phyloP scores from a whole-genome alignment of 148 eudicot genomes.

The Diospyros lotus region DNA sequence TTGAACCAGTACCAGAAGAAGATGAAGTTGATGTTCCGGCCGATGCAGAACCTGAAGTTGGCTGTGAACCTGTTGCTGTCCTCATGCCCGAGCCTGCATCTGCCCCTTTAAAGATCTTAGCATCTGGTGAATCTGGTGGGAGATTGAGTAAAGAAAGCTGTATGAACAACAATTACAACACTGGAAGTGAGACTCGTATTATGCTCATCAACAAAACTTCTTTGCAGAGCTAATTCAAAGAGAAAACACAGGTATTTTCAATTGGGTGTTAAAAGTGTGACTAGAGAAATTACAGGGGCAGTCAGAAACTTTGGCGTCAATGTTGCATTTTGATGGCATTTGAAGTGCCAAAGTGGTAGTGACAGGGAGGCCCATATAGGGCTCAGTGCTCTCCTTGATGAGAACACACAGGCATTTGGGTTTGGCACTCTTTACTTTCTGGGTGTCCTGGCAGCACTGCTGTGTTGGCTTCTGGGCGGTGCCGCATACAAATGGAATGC shows the following conservation, averaged over 20 bases:
- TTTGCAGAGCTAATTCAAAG: not conserved
- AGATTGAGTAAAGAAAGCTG: conserved; percentile 40
- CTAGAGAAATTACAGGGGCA: conserved; percentile 29
- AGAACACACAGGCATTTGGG: conserved; percentile 44
- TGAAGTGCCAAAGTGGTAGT: conserved; percentile 42
- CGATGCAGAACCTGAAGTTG: conserved; percentile 15
- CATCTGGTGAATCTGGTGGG: conserved; percentile 40
- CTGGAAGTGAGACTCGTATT: not conserved
- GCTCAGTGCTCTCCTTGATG: conserved; percentile 40
- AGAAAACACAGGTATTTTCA: not conserved
- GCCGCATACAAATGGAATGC: conserved; percentile 43
- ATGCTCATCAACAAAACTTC: too few relatives aligned
- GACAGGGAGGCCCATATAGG: conserved; percentile 38
- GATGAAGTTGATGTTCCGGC: conserved; percentile 26
- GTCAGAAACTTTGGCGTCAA: conserved; percentile 37
- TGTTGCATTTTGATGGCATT: conserved; percentile 39
- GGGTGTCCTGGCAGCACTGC: conserved; percentile 28
- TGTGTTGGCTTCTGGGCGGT: conserved; percentile 34
- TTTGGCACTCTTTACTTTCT: conserved; percentile 28
- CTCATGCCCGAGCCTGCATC: conserved; percentile 20
- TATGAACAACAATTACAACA: not conserved
- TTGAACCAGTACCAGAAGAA: conserved; percentile 16
- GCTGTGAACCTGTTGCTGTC: conserved; percentile 11
- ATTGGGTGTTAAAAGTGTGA: not conserved
- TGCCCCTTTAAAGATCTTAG: conserved; percentile 33